Conservation (phyloP, 2,329 filamentous ascomycete genomes). For the Zalaria sp. region DNA sequence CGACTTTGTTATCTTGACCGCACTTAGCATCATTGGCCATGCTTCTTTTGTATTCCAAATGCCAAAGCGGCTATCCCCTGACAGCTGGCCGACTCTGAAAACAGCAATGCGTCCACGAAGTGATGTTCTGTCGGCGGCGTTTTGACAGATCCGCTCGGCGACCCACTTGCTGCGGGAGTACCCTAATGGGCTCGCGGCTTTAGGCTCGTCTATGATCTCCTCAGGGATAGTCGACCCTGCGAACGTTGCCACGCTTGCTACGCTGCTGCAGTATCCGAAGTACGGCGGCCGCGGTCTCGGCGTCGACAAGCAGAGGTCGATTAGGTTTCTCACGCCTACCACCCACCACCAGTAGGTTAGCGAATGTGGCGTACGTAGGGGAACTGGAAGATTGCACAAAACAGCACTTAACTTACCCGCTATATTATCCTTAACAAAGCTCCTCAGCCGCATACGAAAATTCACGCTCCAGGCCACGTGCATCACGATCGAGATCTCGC, state of each 20-base stretch:
- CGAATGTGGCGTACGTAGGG: no score
- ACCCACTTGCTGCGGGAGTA: slow-evolving; percentile 47
- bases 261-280: slow-evolving; percentile 40
- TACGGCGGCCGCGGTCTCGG: slow-evolving; percentile 14
- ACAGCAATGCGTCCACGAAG: slow-evolving; percentile 26
- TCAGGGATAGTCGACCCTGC: slow-evolving; percentile 24
- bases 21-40: slow-evolving; percentile 33
- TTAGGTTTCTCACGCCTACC: slow-evolving; percentile 30
- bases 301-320: slow-evolving; percentile 28
- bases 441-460: slow-evolving; percentile 42
- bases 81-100: slow-evolving; percentile 33
- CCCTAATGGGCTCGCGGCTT: slow-evolving; percentile 33
- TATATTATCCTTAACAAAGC: slow-evolving; percentile 42
- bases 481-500: slow-evolving; percentile 37
- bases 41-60: slow-evolving; percentile 36
- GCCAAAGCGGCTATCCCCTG: slow-evolving; percentile 27
- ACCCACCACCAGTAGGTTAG: no score
- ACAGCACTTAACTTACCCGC: slow-evolving; percentile 15
- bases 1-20: slow-evolving; percentile 20
- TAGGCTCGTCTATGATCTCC: slow-evolving; percentile 24
- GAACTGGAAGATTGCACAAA: neutral
- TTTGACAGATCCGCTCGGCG: slow-evolving; percentile 38
- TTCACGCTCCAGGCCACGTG: slow-evolving; percentile 54
- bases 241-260: slow-evolving; percentile 27
- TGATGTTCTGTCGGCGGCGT: slow-evolving; percentile 17